Evolutionary conservation across 805 yeast species (phyloP).

Genomic region (Kluyveromyces wickerhamii): DNA sequence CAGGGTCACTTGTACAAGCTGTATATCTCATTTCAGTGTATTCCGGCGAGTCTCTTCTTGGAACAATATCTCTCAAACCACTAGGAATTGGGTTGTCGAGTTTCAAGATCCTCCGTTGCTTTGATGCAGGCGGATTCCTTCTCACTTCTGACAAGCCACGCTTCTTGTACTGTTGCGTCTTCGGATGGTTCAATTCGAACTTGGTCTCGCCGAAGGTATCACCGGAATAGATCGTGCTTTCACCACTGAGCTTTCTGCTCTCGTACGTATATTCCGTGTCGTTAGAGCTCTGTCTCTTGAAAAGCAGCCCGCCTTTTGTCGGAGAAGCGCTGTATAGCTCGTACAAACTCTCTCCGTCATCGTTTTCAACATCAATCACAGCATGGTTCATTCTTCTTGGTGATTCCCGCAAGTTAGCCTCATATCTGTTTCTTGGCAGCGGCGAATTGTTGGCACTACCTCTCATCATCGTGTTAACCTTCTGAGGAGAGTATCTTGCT

Average conservation of each 20-base stretch:
- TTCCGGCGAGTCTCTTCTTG: constrained; percentile 84
- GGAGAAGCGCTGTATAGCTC: constrained; percentile 13
- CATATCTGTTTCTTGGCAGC: constrained; percentile 45
- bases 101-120: constrained; percentile 61
- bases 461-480: constrained; percentile 29
- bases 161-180: constrained; percentile 28
- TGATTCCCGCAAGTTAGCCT: constrained; percentile 61
- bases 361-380: constrained; percentile 39
- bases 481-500: constrained; percentile 33
- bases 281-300: constrained; percentile 4
- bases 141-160: constrained; percentile 62
- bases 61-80: constrained; percentile 74
- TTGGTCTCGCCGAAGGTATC: constrained; percentile 31
- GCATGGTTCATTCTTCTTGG: constrained; percentile 54
- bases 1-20: constrained; percentile 92
- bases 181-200: constrained; percentile 31
- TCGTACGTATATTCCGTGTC: constrained; percentile 54
- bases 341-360: constrained; percentile 17
- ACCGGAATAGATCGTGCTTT: constrained; percentile 25
- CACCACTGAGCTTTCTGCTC: constrained; percentile 42
- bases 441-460: constrained; percentile 27
- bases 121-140: constrained; percentile 65
- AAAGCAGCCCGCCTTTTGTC: constrained; percentile 9
- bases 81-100: constrained; percentile 93
- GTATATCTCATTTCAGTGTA: constrained; percentile 95